These are phyloP conservation scores for Fusarium buharicum DNA, from an alignment of 2,329 filamentous ascomycete genomes.

Conservation along the genomic window DNA sequence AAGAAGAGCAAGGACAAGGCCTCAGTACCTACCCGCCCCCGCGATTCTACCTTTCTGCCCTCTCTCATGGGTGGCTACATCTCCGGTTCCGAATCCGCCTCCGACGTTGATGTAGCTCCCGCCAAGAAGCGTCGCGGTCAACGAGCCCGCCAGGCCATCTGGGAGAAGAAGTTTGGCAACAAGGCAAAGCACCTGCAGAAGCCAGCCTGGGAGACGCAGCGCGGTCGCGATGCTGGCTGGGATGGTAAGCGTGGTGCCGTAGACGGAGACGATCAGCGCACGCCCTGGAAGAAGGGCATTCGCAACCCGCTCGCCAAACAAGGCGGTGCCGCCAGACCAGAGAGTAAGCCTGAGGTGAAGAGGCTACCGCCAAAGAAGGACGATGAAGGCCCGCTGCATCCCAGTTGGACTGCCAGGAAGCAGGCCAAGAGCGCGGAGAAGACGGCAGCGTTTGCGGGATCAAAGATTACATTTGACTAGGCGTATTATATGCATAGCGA, in stretches of 20 bases:
- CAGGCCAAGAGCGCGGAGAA: slow-evolving; percentile 68
- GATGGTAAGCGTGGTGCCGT: slow-evolving; percentile 67
- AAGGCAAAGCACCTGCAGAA: slow-evolving; percentile 73
- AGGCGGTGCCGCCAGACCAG: slow-evolving; percentile 4
- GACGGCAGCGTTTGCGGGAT: slow-evolving; percentile 64
- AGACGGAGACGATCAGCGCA: slow-evolving; percentile 53
- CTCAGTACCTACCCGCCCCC: slow-evolving; percentile 21
- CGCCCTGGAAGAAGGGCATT: slow-evolving; percentile 66
- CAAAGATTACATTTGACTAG: slow-evolving; percentile 69
- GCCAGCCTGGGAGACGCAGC: slow-evolving; percentile 47
- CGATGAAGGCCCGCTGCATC: slow-evolving; percentile 67
- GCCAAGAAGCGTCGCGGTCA: slow-evolving; percentile 81
- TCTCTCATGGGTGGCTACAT: slow-evolving; percentile 83
- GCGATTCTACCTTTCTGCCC: slow-evolving; percentile 73
- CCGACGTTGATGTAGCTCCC: slow-evolving; percentile 71
- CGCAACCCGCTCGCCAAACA: slow-evolving; percentile 49
- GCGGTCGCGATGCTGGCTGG: slow-evolving; percentile 63
- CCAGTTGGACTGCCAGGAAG: slow-evolving; percentile 72
- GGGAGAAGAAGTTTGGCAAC: slow-evolving; percentile 81
- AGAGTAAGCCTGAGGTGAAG: slow-evolving; percentile 24
- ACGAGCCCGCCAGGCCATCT: slow-evolving; percentile 79
- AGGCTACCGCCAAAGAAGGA: slow-evolving; percentile 52
- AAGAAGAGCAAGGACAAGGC: slow-evolving; percentile 48
- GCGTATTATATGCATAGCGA: slow-evolving; percentile 29
- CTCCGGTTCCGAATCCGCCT: slow-evolving; percentile 77